phyloP scores from a whole-genome alignment of 1,284 basidiomycete genomes.

The Malassezia dermatis region DNA sequence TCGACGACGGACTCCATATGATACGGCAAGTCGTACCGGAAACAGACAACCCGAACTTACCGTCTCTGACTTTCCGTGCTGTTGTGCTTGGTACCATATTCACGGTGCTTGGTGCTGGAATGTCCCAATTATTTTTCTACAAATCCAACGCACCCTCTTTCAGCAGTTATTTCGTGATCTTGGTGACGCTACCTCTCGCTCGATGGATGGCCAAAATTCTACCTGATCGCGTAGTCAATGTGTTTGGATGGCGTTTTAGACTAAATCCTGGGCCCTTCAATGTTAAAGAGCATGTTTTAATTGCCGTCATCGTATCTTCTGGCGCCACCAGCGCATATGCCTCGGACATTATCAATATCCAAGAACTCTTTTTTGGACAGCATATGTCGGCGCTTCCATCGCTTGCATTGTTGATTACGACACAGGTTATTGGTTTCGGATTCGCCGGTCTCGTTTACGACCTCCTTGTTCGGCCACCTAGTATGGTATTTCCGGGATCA shows the following conservation, averaged over 20 bases:
- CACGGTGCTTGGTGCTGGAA: slow-evolving; percentile 53
- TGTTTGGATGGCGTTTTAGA: slow-evolving; percentile 37
- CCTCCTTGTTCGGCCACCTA: slow-evolving; percentile 42
- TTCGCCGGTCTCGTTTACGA: slow-evolving; percentile 45
- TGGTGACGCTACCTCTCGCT: slow-evolving; percentile 51
- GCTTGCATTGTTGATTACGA: slow-evolving; percentile 41
- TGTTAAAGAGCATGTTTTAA: slow-evolving; percentile 50
- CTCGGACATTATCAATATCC: slow-evolving; percentile 47
- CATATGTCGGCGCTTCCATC: slow-evolving; percentile 38
- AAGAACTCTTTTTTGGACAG: slow-evolving; percentile 45
- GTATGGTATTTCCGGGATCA: slow-evolving; percentile 51
- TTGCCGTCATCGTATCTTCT: slow-evolving; percentile 51
- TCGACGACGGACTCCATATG: slow-evolving; percentile 32
- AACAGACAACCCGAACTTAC: slow-evolving; percentile 53
- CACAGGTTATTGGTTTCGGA: slow-evolving; percentile 45
- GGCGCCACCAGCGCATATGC: slow-evolving; percentile 48
- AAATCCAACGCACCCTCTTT: slow-evolving; percentile 50
- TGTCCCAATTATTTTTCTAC: slow-evolving; percentile 43
- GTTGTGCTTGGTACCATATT: slow-evolving; percentile 53
- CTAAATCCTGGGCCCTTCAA: slow-evolving; percentile 53
- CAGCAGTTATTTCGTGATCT: slow-evolving; percentile 54
- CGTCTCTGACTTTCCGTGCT: slow-evolving; percentile 53
- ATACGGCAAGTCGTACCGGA: slow-evolving; percentile 51
- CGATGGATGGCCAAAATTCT: slow-evolving; percentile 45
- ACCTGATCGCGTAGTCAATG: slow-evolving; percentile 38